phyloP scores from a whole-genome alignment of 169 alveolate genomes.

The Cryptosporidium sp. region DNA sequence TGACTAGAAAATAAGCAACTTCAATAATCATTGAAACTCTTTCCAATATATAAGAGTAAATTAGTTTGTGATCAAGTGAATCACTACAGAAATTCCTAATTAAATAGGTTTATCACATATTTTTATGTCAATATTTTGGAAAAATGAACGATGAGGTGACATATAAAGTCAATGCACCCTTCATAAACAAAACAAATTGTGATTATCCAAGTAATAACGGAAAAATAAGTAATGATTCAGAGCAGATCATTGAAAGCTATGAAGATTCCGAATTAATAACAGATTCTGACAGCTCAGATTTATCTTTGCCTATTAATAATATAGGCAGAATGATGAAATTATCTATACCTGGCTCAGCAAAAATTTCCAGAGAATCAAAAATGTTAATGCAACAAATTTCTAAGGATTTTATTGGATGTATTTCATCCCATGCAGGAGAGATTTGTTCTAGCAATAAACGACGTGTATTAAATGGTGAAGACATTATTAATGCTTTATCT shows the following conservation, averaged over 20 bases:
- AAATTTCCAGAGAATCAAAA: constrained; percentile 36
- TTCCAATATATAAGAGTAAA: background rate
- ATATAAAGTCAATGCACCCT: background rate
- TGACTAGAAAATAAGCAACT: background rate
- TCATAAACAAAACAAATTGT: background rate
- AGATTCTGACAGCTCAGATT: constrained; percentile 10
- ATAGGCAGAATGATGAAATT: constrained; percentile 51
- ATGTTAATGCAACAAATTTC: constrained; percentile 39
- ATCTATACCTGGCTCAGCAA: constrained; percentile 33
- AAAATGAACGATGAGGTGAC: background rate
- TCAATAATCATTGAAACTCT: background rate
- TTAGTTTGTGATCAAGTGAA: background rate
- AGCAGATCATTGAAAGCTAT: background rate
- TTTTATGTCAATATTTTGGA: background rate
- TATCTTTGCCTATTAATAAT: constrained; percentile 42
- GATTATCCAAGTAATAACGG: background rate
- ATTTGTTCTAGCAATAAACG: constrained; percentile 34
- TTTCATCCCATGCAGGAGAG: constrained; percentile 18
- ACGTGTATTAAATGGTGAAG: constrained; percentile 53
- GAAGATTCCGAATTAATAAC: constrained; percentile 1
- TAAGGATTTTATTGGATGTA: constrained; percentile 24
- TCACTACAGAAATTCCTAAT: background rate
- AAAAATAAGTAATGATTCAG: background rate
- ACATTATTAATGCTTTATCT: constrained; percentile 51
- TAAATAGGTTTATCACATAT: too few relatives aligned